These are phyloP conservation scores for Cyberlindnera petersonii DNA, from an alignment of 805 yeast species.

Conservation along the genomic window DNA sequence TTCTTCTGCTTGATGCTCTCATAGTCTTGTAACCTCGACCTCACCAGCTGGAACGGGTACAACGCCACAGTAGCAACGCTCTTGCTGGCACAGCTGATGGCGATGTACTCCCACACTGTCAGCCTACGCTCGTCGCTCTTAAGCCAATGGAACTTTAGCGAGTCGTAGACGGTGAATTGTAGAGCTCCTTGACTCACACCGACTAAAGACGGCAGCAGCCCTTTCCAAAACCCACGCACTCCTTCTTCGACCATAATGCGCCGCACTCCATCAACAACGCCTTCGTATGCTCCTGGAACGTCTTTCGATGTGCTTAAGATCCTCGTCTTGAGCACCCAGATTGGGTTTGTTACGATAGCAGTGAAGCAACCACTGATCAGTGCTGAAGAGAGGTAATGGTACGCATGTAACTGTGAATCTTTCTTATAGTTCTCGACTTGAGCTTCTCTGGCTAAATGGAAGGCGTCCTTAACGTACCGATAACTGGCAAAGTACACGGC, in stretches of 20 bases:
- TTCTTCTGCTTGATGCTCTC: conserved; percentile 28
- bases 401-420: conserved; percentile 37
- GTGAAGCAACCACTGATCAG: conserved; percentile 73
- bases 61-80: conserved; percentile 59
- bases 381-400: conserved; percentile 51
- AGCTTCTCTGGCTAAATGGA: conserved; percentile 17
- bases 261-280: conserved; percentile 51
- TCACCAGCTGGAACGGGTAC: conserved; percentile 82
- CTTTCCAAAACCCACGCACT: conserved; percentile 60
- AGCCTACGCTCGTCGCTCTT: conserved; percentile 29
- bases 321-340: conserved; percentile 94
- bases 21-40: conserved; percentile 67
- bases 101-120: conserved; percentile 53
- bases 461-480: conserved; percentile 49
- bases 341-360: conserved; percentile 78
- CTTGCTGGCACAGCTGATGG: conserved; percentile 66
- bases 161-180: conserved; percentile 83
- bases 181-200: conserved; percentile 88
- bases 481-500: conserved; percentile 80
- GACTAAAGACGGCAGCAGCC: conserved; percentile 67
- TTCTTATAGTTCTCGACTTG: conserved; percentile 8
- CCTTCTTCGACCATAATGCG: conserved; percentile 56
- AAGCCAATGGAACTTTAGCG: conserved; percentile 47
- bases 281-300: conserved; percentile 50
- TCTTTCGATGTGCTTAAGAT: conserved; percentile 39